Evolutionary conservation across 129 eudicot species (phyloP).

Genomic region (Kitagawia praeruptora): DNA sequence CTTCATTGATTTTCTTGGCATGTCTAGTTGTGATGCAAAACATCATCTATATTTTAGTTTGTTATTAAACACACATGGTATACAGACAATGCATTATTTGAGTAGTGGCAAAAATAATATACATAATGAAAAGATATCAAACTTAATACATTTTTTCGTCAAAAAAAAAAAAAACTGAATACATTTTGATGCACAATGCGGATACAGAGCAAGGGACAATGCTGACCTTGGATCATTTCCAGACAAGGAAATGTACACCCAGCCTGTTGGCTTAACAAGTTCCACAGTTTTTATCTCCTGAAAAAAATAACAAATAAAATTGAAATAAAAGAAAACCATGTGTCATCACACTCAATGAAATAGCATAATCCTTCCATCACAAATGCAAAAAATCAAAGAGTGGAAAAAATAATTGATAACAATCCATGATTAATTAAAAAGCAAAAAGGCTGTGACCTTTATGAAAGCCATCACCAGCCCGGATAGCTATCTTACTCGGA

Average conservation of each 20-base stretch:
- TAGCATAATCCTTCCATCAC: too few relatives aligned
- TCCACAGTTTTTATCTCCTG: slow-evolving; percentile 96
- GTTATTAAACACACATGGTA: too few relatives aligned
- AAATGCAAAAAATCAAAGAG: too few relatives aligned
- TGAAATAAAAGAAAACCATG: too few relatives aligned
- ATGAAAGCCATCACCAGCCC: slow-evolving; percentile 97
- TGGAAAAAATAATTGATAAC: too few relatives aligned
- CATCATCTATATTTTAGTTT: too few relatives aligned
- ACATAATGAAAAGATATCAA: background rate
- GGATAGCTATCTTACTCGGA: slow-evolving; percentile 89
- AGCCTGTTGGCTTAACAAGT: slow-evolving; percentile 88
- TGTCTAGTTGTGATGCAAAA: too few relatives aligned
- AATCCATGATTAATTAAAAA: too few relatives aligned
- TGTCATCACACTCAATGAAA: too few relatives aligned
- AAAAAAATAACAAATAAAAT: background rate
- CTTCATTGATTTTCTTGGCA: too few relatives aligned
- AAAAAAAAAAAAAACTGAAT: too few relatives aligned
- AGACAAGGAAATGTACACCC: slow-evolving; percentile 78
- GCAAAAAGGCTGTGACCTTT: slow-evolving; percentile 35
- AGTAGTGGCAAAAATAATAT: background rate
- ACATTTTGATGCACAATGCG: background rate
- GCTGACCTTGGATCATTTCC: slow-evolving; percentile 86
- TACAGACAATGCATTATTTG: too few relatives aligned
- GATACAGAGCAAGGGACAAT: background rate
- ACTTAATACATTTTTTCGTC: background rate